Conservation (phyloP, 176 grass and related monocot species). For the Hyparrhenia diplandra region DNA sequence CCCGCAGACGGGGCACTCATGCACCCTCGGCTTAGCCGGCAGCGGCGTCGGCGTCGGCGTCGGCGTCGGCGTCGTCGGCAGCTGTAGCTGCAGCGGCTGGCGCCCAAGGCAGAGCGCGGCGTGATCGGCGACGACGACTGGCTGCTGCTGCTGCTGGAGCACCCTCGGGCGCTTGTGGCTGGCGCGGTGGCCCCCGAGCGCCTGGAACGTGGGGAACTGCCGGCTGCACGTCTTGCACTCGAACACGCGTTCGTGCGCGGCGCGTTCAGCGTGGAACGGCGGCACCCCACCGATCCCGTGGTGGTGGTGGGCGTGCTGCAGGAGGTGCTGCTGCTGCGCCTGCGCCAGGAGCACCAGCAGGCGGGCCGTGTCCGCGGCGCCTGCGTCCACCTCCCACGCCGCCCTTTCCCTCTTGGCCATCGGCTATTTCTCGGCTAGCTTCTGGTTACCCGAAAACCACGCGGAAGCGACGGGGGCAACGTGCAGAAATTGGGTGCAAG, state of each 20-base stretch:
- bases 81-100: neutral
- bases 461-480: neutral
- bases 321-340: conserved; percentile 14
- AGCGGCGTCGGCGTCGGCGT: neutral
- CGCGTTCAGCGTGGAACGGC: neutral
- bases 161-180: conserved; percentile 67
- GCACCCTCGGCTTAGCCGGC: conserved; percentile 45
- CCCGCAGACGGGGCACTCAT: conserved; percentile 81
- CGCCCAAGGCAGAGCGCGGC: conserved; percentile 32
- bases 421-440: neutral
- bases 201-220: conserved; percentile 86
- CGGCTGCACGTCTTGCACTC: conserved; percentile 96
- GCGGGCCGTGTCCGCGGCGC: conserved; percentile 48
- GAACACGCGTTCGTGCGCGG: conserved; percentile 43
- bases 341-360: conserved; percentile 66
- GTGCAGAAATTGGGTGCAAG: neutral
- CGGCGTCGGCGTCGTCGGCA: no score
- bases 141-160: neutral
- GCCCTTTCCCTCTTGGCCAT: conserved; percentile 43
- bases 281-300: neutral
- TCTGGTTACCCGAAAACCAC: neutral
- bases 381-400: conserved; percentile 35
- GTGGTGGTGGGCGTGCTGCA: neutral
- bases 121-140: neutral
- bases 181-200: conserved; percentile 87